Evolutionary conservation across 257 asterid species (phyloP).

Genomic region (Solanum corneliomulleri): DNA sequence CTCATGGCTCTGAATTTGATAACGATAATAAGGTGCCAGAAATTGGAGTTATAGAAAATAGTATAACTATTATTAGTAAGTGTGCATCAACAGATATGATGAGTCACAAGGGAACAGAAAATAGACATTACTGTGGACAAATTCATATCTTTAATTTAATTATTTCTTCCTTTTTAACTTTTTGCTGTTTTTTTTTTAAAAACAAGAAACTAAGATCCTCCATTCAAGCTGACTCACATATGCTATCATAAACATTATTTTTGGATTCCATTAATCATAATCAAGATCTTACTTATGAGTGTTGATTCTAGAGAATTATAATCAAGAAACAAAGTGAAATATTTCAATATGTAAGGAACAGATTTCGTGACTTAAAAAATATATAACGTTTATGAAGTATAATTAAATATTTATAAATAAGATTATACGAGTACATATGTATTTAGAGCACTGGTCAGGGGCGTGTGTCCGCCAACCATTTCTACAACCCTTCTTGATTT

Average conservation of each 20-base stretch:
- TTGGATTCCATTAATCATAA: background rate
- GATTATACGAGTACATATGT: too few relatives aligned
- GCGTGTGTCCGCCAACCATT: too few relatives aligned
- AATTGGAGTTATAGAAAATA: background rate
- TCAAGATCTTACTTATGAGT: background rate
- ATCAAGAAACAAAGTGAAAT: background rate
- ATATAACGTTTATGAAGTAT: background rate
- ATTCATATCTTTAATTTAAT: background rate
- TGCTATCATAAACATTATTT: background rate
- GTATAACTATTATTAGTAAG: background rate
- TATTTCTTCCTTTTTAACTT: background rate
- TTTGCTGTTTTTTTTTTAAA: background rate
- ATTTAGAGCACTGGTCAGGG: background rate
- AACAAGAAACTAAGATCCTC: background rate
- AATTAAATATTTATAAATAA: background rate
- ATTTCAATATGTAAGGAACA: background rate
- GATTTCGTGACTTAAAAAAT: background rate
- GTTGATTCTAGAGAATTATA: background rate
- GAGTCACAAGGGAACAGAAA: background rate
- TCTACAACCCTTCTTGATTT: background rate
- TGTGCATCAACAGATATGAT: background rate
- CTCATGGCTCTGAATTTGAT: slow-evolving; percentile 1
- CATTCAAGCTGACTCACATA: background rate
- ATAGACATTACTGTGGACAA: slow-evolving; percentile 2
- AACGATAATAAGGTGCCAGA: background rate